Conservation (phyloP, 1,284 basidiomycete genomes). For the Coniferiporia sulphurascens region DNA sequence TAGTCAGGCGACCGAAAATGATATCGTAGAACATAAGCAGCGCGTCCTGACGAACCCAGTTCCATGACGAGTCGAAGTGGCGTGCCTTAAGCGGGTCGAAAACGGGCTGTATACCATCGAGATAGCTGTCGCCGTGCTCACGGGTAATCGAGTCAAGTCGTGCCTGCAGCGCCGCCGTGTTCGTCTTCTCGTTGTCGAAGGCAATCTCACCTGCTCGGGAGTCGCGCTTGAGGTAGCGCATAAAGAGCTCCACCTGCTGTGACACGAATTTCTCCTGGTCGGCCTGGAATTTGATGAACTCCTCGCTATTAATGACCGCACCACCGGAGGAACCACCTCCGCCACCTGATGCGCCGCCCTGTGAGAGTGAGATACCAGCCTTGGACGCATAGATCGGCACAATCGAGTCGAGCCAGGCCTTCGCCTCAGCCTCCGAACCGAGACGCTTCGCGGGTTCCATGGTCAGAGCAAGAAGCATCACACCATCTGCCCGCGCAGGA, state of each 20-base stretch:
- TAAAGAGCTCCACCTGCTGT: constrained; percentile 93
- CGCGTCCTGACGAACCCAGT: constrained; percentile 97
- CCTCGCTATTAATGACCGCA: constrained; percentile 93
- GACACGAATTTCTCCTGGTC: constrained; percentile 91
- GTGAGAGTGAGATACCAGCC: constrained; percentile 80
- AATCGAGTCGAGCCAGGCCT: constrained; percentile 88
- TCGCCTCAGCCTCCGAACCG: constrained; percentile 87
- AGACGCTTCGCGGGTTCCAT: constrained; percentile 94
- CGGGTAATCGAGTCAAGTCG: constrained; percentile 83
- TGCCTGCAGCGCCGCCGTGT: constrained; percentile 69
- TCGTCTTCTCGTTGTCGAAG: constrained; percentile 81
- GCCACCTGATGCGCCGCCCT: constrained; percentile 55
- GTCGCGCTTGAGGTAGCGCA: constrained; percentile 93
- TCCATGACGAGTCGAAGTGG: constrained; percentile 98
- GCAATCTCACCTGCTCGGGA: constrained; percentile 88
- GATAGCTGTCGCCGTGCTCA: constrained; percentile 90
- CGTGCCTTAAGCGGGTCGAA: constrained; percentile 96
- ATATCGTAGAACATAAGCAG: constrained; percentile 97
- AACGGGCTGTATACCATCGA: constrained; percentile 90
- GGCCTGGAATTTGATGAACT: constrained; percentile 93
- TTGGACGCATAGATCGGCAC: constrained; percentile 84
- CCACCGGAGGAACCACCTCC: constrained; percentile 65
- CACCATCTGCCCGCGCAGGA: constrained; percentile 81
- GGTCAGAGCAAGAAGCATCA: constrained; percentile 88
- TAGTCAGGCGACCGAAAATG: constrained; percentile 89